phyloP scores from a whole-genome alignment of 140 eudicot genomes.

The Erigeron philadelphicus region DNA sequence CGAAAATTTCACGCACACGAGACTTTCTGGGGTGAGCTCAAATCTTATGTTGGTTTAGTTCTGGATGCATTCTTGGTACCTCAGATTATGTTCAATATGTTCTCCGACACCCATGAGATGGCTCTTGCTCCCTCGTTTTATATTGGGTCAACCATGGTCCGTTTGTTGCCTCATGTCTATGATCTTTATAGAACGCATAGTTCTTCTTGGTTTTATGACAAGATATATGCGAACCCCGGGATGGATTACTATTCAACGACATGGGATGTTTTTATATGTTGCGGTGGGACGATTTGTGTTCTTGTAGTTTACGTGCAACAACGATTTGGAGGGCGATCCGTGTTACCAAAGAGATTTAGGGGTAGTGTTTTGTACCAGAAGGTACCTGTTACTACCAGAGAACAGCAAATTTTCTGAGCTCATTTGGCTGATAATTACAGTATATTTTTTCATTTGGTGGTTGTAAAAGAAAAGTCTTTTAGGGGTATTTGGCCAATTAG shows the following conservation, averaged over 20 bases:
- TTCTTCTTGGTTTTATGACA: conserved; percentile 46
- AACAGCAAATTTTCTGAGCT: conserved; percentile 21
- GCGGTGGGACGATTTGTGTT: conserved; percentile 45
- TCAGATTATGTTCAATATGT: conserved; percentile 66
- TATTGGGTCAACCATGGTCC: conserved; percentile 68
- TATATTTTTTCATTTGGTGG: no score
- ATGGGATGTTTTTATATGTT: conserved; percentile 63
- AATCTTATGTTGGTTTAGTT: conserved; percentile 68
- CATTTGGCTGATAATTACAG: no score
- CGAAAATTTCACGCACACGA: conserved; percentile 6
- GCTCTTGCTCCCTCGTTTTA: conserved; percentile 70
- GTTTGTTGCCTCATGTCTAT: conserved; percentile 73
- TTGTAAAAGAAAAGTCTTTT: no score
- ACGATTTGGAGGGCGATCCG: conserved; percentile 54
- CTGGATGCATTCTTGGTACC: conserved; percentile 74
- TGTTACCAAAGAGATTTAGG: conserved; percentile 55
- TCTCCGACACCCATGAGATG: conserved; percentile 37
- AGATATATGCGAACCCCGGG: conserved; percentile 73
- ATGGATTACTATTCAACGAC: conserved; percentile 62
- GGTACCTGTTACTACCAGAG: conserved; percentile 44
- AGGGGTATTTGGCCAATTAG: no score
- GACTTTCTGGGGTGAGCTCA: conserved; percentile 60
- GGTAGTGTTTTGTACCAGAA: conserved; percentile 48
- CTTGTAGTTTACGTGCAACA: conserved; percentile 58
- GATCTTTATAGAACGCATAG: conserved; percentile 62